Base-by-base conservation (phyloP, 2,329 filamentous ascomycete species). In the Hirsutella thompsonii region DNA sequence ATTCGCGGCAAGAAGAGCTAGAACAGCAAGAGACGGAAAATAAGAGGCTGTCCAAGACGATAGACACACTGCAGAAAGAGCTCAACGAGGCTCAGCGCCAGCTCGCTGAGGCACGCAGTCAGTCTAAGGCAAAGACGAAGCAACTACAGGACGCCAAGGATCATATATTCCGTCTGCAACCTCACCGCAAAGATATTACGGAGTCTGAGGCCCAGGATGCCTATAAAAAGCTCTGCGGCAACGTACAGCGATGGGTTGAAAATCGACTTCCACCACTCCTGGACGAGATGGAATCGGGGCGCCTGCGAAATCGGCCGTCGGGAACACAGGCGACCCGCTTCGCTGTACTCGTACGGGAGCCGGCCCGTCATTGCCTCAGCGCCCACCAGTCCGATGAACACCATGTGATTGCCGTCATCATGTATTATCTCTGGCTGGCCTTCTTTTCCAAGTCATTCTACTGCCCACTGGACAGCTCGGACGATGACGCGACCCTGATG, bases 361-460 rank as follows among this genome's bases (percentile, higher is more conserved):
- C 60, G 8, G 59, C 57, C 2, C 57, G 55, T 33, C 50, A 56
- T 18, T 57, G 55, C 38, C 41, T 62, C 20, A 51, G 42, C 20
- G 44, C 55, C 19, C 50, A 52, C 16, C 48, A 56, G 39, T 52
- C 58, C 18, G 60, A 62, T 30, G 57, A 59, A 42, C 57, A 60
- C 40, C 60, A 61, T 37, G 52, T 61, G 37, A 55, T 56, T 29
- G 57, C 53, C 9, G 47, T 53, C 30, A 60, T 62, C 39, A 60
- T 62, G 59, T 58, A 62, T 45, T 62, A 60, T 42, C 49, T 62
- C 9, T 57, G 58, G 49, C 44, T 59, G 21, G 56, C 50, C 2
- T 43, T 62, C 21, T 62, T 62, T 40, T 49, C 56, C 19, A 60
- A 56, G 40, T 54, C 58, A 0, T 62, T 62, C 42, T 62, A 62